Base-by-base conservation (phyloP, 306 rosid genomes). In the Ormosia semicastrata region DNA sequence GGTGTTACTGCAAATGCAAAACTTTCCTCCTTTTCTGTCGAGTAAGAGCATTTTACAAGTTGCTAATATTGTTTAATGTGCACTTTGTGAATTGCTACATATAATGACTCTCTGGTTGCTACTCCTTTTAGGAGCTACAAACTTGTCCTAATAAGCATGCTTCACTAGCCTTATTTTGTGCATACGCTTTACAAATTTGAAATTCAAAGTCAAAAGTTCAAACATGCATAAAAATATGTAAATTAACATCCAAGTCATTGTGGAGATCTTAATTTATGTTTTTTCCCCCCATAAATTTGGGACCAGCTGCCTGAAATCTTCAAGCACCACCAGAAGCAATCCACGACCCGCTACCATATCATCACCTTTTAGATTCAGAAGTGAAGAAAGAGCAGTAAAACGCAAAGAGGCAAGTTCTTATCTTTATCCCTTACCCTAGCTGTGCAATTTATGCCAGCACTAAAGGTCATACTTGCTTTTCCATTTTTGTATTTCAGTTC, bases 301-400 rank as follows among this genome's bases (percentile, higher is more conserved):
- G n/a, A 85, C 72, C 93, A 91, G 99, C 24, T 73, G 79, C 81
- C 52, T 60, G 50, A 81, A 81, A 78, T 81, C 91, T 44, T 81
- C 90, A 44, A 64, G 72, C 87, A 78, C 86, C 85, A 76, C 75
- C 76, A 81, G 82, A 73, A 79, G 70, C 82, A 90, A 71, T 73
- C 79, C 78, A 53, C 85, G 73, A 62, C 5, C 91, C 75, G 72
- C 88, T 49, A 88, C 90, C 36, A 57, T 13, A 73, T 66, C 85
- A 63, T 77, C 86, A 29, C 94, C 98, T 58, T 96, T 93, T 73
- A 94, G 73, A 78, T 86, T 95, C 82, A 89, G 78, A 89, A 96
- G 93, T 84, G 97, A 92, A 79, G 97, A 92, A 88, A 92, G 99
- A 90, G 99, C 90, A 64, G 92, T 83, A 73, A 96, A 96, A 77